These are phyloP conservation scores for Coffea eugenioides DNA, from an alignment of 257 asterid genomes.

Conservation along the genomic window DNA sequence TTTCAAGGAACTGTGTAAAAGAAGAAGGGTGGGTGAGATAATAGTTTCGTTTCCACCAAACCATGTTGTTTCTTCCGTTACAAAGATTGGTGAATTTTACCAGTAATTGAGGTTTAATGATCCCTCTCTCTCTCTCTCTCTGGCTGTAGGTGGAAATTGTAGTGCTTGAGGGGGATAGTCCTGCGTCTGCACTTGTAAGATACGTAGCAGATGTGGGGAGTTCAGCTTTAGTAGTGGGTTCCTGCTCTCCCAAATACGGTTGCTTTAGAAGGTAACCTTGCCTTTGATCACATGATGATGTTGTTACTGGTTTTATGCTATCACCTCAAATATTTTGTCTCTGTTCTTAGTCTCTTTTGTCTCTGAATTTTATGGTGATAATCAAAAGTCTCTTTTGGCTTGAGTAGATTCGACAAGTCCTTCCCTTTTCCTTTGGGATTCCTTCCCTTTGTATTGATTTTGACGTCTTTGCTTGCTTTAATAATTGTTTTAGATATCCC, in stretches of 20 bases:
- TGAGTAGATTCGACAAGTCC: background rate
- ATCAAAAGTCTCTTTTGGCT: background rate
- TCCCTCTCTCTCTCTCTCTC: background rate
- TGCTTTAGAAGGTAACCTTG: constrained; percentile 51
- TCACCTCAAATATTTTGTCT: background rate
- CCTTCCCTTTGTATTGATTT: background rate
- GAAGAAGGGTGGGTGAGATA: constrained; percentile 38
- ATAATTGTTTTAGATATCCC: too few species aligned
- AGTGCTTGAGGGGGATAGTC: constrained; percentile 77
- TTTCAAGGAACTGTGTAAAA: constrained; percentile 39
- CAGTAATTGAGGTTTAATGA: constrained; percentile 5
- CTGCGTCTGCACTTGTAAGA: constrained; percentile 61
- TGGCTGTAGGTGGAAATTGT: constrained; percentile 52
- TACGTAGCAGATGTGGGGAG: constrained; percentile 52
- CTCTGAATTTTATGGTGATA: background rate
- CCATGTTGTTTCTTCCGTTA: too few species aligned
- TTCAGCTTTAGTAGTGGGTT: constrained; percentile 67
- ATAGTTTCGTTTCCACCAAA: too few species aligned
- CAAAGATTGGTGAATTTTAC: too few species aligned
- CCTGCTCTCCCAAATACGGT: constrained; percentile 46
- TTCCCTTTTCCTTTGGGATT: background rate
- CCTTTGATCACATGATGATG: too few species aligned
- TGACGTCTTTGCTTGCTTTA: background rate
- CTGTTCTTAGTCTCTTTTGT: background rate
- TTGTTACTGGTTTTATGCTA: background rate